Base-by-base conservation (phyloP, 2,329 filamentous ascomycete genomes). In the Myrmaecium sp. region DNA sequence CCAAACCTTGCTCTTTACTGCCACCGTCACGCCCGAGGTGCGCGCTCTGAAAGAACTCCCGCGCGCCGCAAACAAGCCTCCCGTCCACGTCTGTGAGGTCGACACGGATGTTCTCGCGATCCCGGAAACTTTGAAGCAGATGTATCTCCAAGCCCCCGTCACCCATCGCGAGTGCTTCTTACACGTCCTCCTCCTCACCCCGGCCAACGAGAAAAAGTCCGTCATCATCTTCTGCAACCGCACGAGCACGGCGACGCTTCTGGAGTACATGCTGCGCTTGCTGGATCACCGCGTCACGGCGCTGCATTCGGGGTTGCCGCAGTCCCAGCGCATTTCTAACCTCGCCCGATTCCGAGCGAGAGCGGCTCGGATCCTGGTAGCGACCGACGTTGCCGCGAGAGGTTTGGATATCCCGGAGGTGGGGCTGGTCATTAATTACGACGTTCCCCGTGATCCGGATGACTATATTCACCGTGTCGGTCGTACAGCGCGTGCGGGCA, bases 401-500 rank as follows among this genome's bases (percentile, higher is more conserved):
- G 89, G 89, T 63, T 68, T 98, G 4, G 89, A 98, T 56, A 94
- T 98, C 34, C 86, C 86, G 1, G 79, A 83, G 38, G 86, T 95
- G 5, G 75, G 69, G 29, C 55, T 95, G 10, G 89, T 98, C 3
- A 60, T 98, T 45, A 95, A 98, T 54, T 98, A 84, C 53, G 89
- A 98, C 47, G 71, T 98, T 1, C 89, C 89, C 0, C 73, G 86
- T n/a, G 82, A 94, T 46, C 82, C 86, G 3, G 84, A 94, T 49
- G 86, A 94, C 53, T 98, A 98, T 51, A 89, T 98, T 37, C 89
- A 98, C 57, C 73, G 89, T 8, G 86, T 94, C 26, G 89, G 89
- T 49, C 76, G 89, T 54, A 98, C 89, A 8, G 89, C 89, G 3
- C 74, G 89, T 66, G 89, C 89, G 0, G 89, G 89, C 0, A 69